phyloP scores from a whole-genome alignment of 345 rosid species.

The Citrus cavaleriei region DNA sequence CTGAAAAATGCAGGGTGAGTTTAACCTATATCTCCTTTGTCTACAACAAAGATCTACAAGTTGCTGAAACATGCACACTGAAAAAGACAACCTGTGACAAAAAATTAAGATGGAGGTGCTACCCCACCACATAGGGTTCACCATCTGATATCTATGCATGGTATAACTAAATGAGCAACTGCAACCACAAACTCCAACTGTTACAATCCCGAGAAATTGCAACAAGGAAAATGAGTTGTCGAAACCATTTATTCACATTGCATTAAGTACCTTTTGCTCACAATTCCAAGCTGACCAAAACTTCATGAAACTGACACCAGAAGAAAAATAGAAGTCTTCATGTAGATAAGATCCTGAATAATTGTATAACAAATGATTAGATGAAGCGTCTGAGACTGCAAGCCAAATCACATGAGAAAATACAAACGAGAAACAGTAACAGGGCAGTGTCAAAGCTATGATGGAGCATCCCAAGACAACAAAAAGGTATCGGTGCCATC shows the following conservation, averaged over 20 bases:
- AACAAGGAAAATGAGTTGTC: background rate
- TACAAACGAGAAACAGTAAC: background rate
- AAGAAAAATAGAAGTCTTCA: background rate
- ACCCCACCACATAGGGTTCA: background rate
- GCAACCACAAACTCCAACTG: conserved; percentile 2
- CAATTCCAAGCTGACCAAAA: conserved; percentile 8
- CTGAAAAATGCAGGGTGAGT: background rate
- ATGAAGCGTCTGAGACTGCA: background rate
- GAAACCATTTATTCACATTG: background rate
- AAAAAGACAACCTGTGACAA: conserved; percentile 7
- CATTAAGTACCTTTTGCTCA: background rate
- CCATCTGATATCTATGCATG: conserved; percentile 1
- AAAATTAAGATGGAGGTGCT: background rate
- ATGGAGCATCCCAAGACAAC: background rate
- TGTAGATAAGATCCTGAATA: conserved; percentile 1
- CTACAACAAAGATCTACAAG: conserved; percentile 4
- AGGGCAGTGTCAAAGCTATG: background rate
- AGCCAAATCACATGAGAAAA: background rate
- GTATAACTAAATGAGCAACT: background rate
- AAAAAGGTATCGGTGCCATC: background rate
- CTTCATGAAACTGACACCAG: background rate
- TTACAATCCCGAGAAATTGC: background rate
- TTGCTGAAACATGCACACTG: conserved; percentile 8
- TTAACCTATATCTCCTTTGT: conserved; percentile 7
- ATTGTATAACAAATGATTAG: background rate